A percentile compares a stretch with the other conserved stretches of the same genome.
Evolutionary conservation across 2,329 filamentous ascomycete species (phyloP).

Genomic region (Diaporthe vexans): DNA sequence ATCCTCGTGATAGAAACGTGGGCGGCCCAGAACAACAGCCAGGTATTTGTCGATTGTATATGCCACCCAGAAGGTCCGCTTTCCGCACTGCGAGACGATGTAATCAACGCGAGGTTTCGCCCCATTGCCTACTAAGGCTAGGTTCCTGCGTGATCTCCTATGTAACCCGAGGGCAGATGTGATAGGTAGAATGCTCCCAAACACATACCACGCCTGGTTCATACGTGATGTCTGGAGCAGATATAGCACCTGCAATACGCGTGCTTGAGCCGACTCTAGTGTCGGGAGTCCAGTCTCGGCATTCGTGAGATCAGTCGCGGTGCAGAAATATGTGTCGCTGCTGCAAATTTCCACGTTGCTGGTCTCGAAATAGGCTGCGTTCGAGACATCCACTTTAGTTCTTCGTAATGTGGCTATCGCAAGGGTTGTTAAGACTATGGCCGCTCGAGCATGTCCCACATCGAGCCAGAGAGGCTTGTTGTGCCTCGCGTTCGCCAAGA

Average conservation of each 20-base stretch:
- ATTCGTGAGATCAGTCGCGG: constrained; percentile 61
- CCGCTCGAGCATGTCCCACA: neutral
- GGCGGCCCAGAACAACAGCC: neutral
- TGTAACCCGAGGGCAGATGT: constrained; percentile 58
- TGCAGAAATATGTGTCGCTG: constrained; percentile 43
- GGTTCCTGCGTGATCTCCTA: neutral
- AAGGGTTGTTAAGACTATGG: neutral
- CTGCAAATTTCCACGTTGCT: neutral
- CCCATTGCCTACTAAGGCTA: neutral
- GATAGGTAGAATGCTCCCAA: constrained; percentile 69
- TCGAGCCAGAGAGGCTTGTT: neutral
- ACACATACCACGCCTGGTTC: constrained; percentile 73
- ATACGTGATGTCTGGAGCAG: constrained; percentile 70
- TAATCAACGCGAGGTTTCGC: neutral
- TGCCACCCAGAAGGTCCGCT: neutral
- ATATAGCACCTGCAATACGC: constrained; percentile 70
- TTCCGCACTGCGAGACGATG: neutral
- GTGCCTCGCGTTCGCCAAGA: constrained; percentile 69
- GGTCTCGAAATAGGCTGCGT: neutral
- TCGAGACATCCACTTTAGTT: neutral
- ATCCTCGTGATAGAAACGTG: neutral
- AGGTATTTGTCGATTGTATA: neutral
- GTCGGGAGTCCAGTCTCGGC: constrained; percentile 53
- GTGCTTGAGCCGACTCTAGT: constrained; percentile 64
- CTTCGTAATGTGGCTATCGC: neutral